These are phyloP conservation scores for Epithemia pelagica DNA, from an alignment of 108 stramenopile genomes.

Conservation along the genomic window DNA sequence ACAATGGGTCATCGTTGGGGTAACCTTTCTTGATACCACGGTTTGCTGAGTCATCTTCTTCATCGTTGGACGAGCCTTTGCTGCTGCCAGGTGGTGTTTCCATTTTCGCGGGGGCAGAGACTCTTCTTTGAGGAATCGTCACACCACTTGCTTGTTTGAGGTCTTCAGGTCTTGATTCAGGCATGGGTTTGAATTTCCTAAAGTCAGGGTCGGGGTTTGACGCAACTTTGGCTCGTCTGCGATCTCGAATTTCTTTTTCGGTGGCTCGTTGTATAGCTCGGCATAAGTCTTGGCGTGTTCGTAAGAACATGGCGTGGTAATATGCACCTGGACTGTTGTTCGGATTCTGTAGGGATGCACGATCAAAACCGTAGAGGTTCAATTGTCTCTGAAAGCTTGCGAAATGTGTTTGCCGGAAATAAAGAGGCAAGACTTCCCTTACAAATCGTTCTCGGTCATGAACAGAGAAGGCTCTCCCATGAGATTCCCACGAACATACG, in stretches of 20 bases:
- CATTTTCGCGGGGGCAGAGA: background rate
- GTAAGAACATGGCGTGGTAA: conserved; percentile 65
- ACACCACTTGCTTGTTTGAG: background rate
- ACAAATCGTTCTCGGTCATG: conserved; percentile 54
- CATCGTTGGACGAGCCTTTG: background rate
- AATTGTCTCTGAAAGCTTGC: conserved; percentile 67
- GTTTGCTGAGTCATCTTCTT: background rate
- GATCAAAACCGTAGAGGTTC: conserved; percentile 63
- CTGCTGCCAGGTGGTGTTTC: background rate
- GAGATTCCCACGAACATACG: conserved; percentile 59
- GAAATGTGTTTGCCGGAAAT: conserved; percentile 75
- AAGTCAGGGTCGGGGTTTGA: background rate
- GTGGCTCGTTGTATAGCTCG: background rate
- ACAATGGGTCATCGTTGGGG: no score
- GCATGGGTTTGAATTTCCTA: background rate
- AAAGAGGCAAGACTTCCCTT: conserved; percentile 63
- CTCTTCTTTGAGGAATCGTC: background rate
- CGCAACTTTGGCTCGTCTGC: background rate
- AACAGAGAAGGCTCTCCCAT: conserved; percentile 55
- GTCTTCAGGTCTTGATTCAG: background rate
- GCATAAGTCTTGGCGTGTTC: conserved; percentile 26
- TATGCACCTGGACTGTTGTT: conserved; percentile 35
- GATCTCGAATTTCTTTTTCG: background rate
- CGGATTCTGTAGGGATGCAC: conserved; percentile 23
- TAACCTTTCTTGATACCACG: no score